Evolutionary conservation across 768 basidiomycete genomes (phyloP).

Genomic region (Glaciozyma antarctica): DNA sequence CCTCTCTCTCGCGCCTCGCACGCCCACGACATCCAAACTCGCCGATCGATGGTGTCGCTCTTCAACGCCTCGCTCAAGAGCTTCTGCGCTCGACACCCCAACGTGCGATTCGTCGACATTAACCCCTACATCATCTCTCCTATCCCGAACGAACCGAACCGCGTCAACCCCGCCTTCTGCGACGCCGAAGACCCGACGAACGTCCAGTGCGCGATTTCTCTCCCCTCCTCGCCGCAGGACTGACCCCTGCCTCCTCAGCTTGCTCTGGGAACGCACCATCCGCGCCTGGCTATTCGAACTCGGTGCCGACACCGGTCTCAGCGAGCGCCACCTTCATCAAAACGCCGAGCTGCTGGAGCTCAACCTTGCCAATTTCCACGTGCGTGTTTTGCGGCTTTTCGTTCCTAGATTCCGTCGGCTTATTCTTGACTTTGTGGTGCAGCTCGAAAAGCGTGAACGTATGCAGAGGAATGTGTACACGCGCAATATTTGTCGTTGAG

Average conservation of each 20-base stretch:
- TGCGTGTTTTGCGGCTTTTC: too few species aligned
- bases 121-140: neutral
- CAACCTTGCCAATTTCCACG: too few species aligned
- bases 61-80: conserved; percentile 12
- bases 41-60: conserved; percentile 2
- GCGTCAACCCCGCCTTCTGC: neutral
- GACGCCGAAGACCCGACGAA: neutral
- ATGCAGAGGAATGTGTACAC: too few species aligned
- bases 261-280: neutral
- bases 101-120: conserved; percentile 15
- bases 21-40: conserved; percentile 13
- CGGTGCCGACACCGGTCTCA: neutral
- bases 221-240: neutral
- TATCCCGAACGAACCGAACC: neutral
- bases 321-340: neutral
- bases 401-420: too few species aligned
- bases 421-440: too few species aligned
- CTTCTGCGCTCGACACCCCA: conserved; percentile 13
- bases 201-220: neutral
- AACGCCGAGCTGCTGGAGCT: neutral
- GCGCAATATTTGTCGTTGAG: too few species aligned
- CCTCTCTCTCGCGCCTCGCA: neutral
- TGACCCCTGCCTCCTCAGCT: neutral
- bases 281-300: neutral
- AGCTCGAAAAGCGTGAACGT: too few species aligned